Evolutionary conservation across 345 rosid genomes (phyloP).

Genomic region (Aegle marmelos): DNA sequence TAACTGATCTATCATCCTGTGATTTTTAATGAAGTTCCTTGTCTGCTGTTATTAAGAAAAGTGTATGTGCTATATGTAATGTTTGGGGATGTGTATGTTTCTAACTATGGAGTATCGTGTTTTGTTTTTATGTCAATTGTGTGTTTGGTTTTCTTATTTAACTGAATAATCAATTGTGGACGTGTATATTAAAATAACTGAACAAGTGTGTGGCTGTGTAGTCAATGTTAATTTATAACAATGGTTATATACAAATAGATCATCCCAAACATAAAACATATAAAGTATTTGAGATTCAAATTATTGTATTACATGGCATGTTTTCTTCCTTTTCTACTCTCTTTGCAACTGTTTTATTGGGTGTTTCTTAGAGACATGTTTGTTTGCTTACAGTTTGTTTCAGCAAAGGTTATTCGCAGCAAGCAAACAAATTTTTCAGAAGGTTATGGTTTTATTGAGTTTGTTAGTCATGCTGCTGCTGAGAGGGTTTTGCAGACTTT

Average conservation of each 20-base stretch:
- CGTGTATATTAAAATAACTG: not conserved
- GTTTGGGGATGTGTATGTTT: not conserved
- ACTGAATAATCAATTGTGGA: not conserved
- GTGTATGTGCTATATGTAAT: not conserved
- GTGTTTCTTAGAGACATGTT: not conserved
- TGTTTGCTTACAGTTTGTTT: constrained; percentile 37
- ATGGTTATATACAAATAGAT: not conserved
- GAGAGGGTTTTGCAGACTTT: constrained; percentile 75
- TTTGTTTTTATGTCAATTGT: not conserved
- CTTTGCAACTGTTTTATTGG: not conserved
- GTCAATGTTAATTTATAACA: not conserved
- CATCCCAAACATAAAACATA: not conserved
- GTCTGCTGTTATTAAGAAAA: not conserved
- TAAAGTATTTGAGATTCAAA: not conserved
- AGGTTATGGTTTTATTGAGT: constrained; percentile 94
- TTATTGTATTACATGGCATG: not conserved
- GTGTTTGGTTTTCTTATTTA: not conserved
- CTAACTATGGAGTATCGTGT: not conserved
- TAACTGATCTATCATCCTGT: no score
- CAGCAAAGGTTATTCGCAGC: constrained; percentile 89
- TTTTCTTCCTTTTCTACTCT: not conserved
- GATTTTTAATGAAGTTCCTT: not conserved
- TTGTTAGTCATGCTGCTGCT: constrained; percentile 59
- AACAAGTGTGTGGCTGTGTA: not conserved
- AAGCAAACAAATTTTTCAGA: constrained; percentile 67